Conservation (phyloP, 1,139 yeast species). For the Yamadazyma spencermartinsiae region DNA sequence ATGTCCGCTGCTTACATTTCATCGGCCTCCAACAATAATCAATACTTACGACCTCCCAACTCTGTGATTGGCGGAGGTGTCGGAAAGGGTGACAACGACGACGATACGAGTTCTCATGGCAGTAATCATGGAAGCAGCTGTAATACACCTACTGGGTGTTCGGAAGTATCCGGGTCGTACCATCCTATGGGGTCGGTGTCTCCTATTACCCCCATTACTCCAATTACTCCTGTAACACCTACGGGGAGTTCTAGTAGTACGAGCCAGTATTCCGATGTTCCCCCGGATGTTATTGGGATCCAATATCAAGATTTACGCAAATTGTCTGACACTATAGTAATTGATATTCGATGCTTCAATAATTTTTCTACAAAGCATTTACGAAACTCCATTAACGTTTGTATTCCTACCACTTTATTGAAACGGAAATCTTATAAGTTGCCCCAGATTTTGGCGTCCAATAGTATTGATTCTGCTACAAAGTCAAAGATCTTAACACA, state of each 20-base stretch:
- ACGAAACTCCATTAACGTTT: conserved; percentile 32
- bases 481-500: conserved; percentile 10
- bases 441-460: conserved; percentile 28
- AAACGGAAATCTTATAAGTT: conserved; percentile 37
- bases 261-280: background rate
- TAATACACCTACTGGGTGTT: background rate
- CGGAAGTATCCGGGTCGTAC: background rate
- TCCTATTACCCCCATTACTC: conserved; percentile 1
- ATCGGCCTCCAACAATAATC: background rate
- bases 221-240: background rate
- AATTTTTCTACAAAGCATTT: conserved; percentile 31
- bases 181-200: background rate
- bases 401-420: conserved; percentile 43
- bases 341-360: conserved; percentile 43
- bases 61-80: background rate
- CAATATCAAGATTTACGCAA: background rate
- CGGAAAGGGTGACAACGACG: background rate
- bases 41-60: background rate
- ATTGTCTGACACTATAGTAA: conserved; percentile 17
- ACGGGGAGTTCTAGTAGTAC: background rate
- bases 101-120: background rate
- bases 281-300: background rate
- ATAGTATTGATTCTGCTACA: conserved; percentile 13
- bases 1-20: conserved; percentile 2
- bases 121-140: background rate